Conservation (phyloP, 345 rosid genomes). For the Eucalyptus cloeziana region DNA sequence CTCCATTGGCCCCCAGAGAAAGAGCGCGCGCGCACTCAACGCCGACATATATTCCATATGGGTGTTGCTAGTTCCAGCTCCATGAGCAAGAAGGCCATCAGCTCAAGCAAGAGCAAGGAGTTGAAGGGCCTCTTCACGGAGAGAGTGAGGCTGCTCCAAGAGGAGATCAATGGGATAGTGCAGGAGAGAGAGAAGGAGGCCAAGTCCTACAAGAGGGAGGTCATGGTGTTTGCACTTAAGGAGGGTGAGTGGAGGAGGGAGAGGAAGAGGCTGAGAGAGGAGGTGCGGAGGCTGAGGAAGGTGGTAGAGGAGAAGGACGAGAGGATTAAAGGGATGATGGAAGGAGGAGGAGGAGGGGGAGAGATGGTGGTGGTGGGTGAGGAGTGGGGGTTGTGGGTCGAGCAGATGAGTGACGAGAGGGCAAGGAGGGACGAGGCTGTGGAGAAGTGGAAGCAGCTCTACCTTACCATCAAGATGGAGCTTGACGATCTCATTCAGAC, state of each 20-base stretch:
- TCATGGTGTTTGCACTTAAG: conserved; percentile 25
- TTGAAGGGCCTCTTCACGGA: conserved; percentile 7
- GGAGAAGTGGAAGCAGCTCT: conserved; percentile 78
- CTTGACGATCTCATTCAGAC: conserved; percentile 71
- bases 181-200: conserved; percentile 30
- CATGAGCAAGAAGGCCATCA: not conserved
- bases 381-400: conserved; percentile 11
- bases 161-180: conserved; percentile 29
- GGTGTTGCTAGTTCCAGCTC: not conserved
- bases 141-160: conserved; percentile 30
- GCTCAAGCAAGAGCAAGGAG: conserved; percentile 22
- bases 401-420: conserved; percentile 61
- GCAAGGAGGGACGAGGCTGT: conserved; percentile 58
- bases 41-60: not conserved
- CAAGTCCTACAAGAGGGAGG: conserved; percentile 27
- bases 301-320: not conserved
- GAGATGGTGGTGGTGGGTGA: conserved; percentile 18
- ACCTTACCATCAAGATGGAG: conserved; percentile 73
- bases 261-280: conserved; percentile 52
- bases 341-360: not conserved
- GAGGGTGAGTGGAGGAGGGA: conserved; percentile 68
- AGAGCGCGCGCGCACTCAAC: not conserved
- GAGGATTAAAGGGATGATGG: not conserved
- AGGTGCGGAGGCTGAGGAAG: conserved; percentile 40
- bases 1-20: not conserved